These are phyloP conservation scores for Favolaschia claudopus DNA, from an alignment of 768 basidiomycete genomes.

Conservation along the genomic window DNA sequence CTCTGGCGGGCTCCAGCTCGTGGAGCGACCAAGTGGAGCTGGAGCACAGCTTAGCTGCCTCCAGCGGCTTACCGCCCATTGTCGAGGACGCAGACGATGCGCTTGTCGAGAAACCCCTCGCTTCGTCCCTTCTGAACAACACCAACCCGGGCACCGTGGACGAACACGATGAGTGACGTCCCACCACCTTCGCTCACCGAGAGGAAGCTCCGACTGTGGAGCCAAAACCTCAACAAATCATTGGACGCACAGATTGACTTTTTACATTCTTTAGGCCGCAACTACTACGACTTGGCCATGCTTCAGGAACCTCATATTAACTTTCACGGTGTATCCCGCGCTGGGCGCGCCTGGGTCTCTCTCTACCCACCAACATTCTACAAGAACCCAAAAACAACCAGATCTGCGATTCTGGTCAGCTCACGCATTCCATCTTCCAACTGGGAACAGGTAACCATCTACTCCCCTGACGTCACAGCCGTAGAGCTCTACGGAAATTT, in stretches of 20 bases:
- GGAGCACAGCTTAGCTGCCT: no score
- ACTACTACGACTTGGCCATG: slow-evolving; percentile 30
- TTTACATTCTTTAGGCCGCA: neutral
- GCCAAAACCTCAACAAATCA: slow-evolving; percentile 40
- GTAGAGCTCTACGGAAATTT: slow-evolving; percentile 30
- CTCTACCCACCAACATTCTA: slow-evolving; percentile 35
- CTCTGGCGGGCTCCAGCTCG: no score
- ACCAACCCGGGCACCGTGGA: neutral
- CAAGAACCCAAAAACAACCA: neutral
- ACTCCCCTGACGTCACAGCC: slow-evolving; percentile 28
- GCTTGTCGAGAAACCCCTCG: no score
- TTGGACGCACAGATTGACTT: slow-evolving; percentile 12
- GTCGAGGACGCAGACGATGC: no score
- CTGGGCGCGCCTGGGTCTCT: slow-evolving; percentile 14
- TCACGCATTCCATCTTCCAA: neutral
- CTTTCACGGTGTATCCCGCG: slow-evolving; percentile 14
- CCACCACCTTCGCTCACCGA: no score
- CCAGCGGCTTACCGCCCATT: no score
- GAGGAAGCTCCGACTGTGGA: slow-evolving; percentile 23
- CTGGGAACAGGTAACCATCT: slow-evolving; percentile 5
- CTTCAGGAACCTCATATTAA: slow-evolving; percentile 43
- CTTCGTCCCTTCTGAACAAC: no score
- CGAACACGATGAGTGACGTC: neutral
- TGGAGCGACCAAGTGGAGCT: no score
- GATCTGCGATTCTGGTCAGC: slow-evolving; percentile 10